Percentiles rank a stretch among this genome's conserved stretches.
Evolutionary conservation across 1,284 basidiomycete species (phyloP).

Genomic region (Microbotryum scabiosae): DNA sequence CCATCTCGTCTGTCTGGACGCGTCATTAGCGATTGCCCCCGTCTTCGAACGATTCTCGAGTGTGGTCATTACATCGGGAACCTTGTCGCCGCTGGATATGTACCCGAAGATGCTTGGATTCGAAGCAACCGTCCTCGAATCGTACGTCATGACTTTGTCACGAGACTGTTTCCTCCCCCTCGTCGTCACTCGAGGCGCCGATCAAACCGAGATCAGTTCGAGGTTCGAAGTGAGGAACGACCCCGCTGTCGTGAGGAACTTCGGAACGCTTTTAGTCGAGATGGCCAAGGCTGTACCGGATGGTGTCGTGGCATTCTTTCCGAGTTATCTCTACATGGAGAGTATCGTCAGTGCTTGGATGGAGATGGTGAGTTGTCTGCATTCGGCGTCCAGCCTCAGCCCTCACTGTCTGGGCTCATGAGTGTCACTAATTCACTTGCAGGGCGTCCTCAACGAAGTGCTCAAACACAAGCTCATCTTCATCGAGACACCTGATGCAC

Average conservation of each 20-base stretch:
- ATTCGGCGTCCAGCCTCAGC: background rate
- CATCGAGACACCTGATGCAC: conserved; percentile 98
- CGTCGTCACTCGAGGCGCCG: conserved; percentile 94
- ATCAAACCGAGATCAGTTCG: conserved; percentile 98
- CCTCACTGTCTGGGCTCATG: conserved; percentile 6
- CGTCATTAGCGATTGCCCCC: conserved; percentile 92
- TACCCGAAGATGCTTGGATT: conserved; percentile 99
- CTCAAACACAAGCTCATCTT: conserved; percentile 99
- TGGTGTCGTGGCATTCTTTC: conserved; percentile 99
- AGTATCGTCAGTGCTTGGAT: conserved; percentile 99
- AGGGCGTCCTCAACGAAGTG: conserved; percentile 97
- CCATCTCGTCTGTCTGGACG: conserved; percentile 96
- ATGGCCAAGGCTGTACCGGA: conserved; percentile 97
- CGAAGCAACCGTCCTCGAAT: conserved; percentile 92
- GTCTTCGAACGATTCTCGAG: conserved; percentile 98
- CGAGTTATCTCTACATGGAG: conserved; percentile 99
- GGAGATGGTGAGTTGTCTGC: conserved; percentile 69
- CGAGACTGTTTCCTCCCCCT: conserved; percentile 96
- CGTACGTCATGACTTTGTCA: conserved; percentile 95
- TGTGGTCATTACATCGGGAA: conserved; percentile 97
- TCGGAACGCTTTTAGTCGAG: conserved; percentile 95
- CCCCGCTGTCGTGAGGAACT: conserved; percentile 96
- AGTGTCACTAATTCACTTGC: background rate
- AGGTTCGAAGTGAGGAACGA: conserved; percentile 99
- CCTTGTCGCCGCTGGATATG: conserved; percentile 98